Conservation (phyloP, 106 monocot species). For the Platanthera guangdongensis region DNA sequence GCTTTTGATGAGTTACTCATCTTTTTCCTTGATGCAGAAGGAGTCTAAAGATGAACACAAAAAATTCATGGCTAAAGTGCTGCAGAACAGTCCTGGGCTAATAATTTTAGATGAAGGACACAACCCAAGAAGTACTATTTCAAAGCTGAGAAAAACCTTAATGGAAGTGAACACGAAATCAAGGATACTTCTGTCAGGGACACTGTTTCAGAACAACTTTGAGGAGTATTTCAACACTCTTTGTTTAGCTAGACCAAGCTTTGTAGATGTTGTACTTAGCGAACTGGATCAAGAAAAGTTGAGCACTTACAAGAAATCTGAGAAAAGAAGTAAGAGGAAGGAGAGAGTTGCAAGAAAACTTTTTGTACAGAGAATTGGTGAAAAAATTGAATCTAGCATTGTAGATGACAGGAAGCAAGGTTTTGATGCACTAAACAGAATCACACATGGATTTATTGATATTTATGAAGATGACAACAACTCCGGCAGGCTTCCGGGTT, state of each 20-base stretch:
- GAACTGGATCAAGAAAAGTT: slow-evolving; percentile 22
- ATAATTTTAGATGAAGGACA: slow-evolving; percentile 80
- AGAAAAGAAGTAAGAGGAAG: slow-evolving; percentile 19
- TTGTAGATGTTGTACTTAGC: slow-evolving; percentile 34
- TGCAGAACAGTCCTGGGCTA: slow-evolving; percentile 52
- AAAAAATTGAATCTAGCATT: slow-evolving; percentile 40
- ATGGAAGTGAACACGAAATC: slow-evolving; percentile 63
- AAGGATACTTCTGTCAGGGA: slow-evolving; percentile 66
- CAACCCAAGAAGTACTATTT: slow-evolving; percentile 63
- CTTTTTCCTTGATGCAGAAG: slow-evolving; percentile 37
- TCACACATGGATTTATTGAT: slow-evolving; percentile 51
- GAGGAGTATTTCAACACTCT: slow-evolving; percentile 77
- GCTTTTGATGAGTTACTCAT: slow-evolving; percentile 63
- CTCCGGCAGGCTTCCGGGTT: slow-evolving; percentile 46
- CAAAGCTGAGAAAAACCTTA: slow-evolving; percentile 51
- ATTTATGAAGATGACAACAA: slow-evolving; percentile 29
- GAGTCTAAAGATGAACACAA: slow-evolving; percentile 27
- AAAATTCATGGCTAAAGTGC: slow-evolving; percentile 35
- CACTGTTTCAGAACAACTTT: slow-evolving; percentile 79
- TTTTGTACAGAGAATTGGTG: slow-evolving; percentile 61
- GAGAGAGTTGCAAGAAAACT: slow-evolving; percentile 49
- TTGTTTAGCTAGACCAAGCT: slow-evolving; percentile 55
- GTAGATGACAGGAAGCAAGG: slow-evolving; percentile 40
- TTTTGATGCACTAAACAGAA: slow-evolving; percentile 31
- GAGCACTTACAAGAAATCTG: slow-evolving; percentile 9